Evolutionary conservation across 495 filamentous ascomycete genomes (phyloP).

Genomic region (Talaromyces proteolyticus): DNA sequence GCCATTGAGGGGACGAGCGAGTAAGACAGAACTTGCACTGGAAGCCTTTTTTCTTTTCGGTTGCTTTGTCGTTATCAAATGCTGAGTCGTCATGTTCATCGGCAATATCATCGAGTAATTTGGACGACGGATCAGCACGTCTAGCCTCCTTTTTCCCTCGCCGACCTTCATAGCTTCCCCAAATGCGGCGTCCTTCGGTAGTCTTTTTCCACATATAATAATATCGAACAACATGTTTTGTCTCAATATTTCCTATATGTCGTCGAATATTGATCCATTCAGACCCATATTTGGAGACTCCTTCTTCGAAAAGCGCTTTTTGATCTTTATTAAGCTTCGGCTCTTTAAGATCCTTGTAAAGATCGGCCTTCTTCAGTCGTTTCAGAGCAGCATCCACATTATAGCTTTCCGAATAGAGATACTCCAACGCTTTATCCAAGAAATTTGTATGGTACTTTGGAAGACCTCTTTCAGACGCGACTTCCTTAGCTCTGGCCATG

Average conservation of each 20-base stretch:
- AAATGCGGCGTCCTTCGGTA: conserved; percentile 73
- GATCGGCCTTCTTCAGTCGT: conserved; percentile 57
- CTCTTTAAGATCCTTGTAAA: conserved; percentile 75
- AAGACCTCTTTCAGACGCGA: conserved; percentile 59
- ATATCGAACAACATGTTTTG: conserved; percentile 77
- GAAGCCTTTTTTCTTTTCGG: conserved; percentile 70
- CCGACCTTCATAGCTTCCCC: conserved; percentile 80
- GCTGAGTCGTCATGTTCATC: conserved; percentile 94
- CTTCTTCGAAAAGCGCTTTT: conserved; percentile 86
- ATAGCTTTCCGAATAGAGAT: conserved; percentile 67
- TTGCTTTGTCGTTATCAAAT: conserved; percentile 87
- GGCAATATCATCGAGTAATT: conserved; percentile 85
- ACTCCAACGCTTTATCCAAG: conserved; percentile 74
- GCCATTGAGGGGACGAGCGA: conserved; percentile 80
- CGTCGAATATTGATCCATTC: conserved; percentile 79
- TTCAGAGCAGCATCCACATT: conserved; percentile 67
- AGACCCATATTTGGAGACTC: conserved; percentile 83
- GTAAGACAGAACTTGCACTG: conserved; percentile 91
- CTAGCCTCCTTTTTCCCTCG: conserved; percentile 83
- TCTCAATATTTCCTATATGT: conserved; percentile 68
- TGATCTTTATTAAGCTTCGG: conserved; percentile 75
- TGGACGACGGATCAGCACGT: conserved; percentile 49
- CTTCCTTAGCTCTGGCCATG: conserved; percentile 57
- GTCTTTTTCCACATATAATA: conserved; percentile 99
- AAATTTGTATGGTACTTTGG: conserved; percentile 74